Evolutionary conservation across 176 grass and related monocot genomes (phyloP).

Genomic region (Poa annua): DNA sequence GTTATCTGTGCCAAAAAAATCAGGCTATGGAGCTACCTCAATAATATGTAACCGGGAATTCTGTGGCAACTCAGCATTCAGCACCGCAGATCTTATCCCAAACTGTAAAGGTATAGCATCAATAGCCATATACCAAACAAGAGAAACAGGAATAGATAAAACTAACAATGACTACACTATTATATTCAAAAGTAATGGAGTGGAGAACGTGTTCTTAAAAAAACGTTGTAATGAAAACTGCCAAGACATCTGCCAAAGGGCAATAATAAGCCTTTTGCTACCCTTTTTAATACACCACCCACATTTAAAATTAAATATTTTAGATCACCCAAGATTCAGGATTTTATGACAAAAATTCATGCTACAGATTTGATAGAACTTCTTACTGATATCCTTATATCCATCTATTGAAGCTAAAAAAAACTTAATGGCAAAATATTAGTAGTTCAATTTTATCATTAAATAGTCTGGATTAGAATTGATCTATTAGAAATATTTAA

Average conservation of each 20-base stretch:
- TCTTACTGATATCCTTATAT: background rate
- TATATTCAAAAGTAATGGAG: constrained; percentile 16
- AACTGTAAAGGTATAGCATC: constrained; percentile 56
- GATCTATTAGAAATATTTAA: background rate
- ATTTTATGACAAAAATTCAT: background rate
- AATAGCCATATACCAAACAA: constrained; percentile 15
- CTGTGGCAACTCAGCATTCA: constrained; percentile 98
- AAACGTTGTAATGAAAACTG: background rate
- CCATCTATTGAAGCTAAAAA: constrained; percentile 14
- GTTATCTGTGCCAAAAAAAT: background rate
- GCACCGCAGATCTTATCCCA: constrained; percentile 83
- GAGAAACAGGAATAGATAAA: constrained; percentile 24
- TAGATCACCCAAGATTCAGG: constrained; percentile 1
- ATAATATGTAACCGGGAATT: constrained; percentile 99
- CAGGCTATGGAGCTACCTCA: constrained; percentile 52
- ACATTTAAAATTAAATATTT: background rate
- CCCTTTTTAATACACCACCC: background rate
- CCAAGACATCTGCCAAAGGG: constrained; percentile 18
- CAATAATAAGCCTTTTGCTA: background rate
- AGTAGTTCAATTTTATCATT: background rate
- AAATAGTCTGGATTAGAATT: constrained; percentile 18
- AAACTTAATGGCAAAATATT: background rate
- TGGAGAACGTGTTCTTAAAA: constrained; percentile 3
- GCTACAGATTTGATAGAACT: constrained; percentile 4
- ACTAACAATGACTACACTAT: constrained; percentile 22